These are phyloP conservation scores for Malassezia globosa DNA, from an alignment of 1,284 basidiomycete genomes.

Conservation along the genomic window DNA sequence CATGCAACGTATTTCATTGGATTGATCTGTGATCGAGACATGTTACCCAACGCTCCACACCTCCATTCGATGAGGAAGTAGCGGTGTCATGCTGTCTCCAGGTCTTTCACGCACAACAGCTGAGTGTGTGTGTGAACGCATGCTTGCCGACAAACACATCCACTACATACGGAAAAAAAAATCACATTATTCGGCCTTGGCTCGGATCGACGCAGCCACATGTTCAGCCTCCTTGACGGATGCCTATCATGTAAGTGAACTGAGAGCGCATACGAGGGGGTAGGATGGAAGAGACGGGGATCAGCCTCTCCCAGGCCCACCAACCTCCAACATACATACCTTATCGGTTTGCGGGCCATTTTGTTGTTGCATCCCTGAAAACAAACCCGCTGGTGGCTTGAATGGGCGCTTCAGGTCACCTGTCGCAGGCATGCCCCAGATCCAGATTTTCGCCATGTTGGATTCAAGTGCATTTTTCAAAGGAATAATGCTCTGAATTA, in stretches of 20 bases:
- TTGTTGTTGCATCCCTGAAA: constrained; percentile 49
- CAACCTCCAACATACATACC: background rate
- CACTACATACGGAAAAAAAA: too few species aligned
- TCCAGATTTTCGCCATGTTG: constrained; percentile 46
- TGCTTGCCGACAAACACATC: background rate
- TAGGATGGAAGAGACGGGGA: background rate
- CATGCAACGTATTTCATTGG: too few species aligned
- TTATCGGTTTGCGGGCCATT: constrained; percentile 61
- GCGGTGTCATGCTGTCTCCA: too few species aligned
- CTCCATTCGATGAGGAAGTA: too few species aligned
- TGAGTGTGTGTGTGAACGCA: too few species aligned
- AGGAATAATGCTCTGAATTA: constrained; percentile 45
- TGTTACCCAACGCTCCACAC: too few species aligned
- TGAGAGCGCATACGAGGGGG: too few species aligned
- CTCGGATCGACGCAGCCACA: constrained; percentile 52
- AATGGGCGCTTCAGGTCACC: constrained; percentile 86
- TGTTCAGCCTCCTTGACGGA: constrained; percentile 78
- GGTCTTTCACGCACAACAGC: too few species aligned
- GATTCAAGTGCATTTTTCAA: constrained; percentile 45
- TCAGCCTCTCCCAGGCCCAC: constrained; percentile 42
- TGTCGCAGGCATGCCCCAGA: constrained; percentile 52
- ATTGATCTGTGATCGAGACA: too few species aligned
- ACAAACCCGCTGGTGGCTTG: constrained; percentile 64
- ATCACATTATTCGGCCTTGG: constrained; percentile 13
- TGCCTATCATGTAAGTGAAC: constrained; percentile 48